Base-by-base conservation (phyloP, 441 rosid genomes). In the Macaranga tanarius region DNA sequence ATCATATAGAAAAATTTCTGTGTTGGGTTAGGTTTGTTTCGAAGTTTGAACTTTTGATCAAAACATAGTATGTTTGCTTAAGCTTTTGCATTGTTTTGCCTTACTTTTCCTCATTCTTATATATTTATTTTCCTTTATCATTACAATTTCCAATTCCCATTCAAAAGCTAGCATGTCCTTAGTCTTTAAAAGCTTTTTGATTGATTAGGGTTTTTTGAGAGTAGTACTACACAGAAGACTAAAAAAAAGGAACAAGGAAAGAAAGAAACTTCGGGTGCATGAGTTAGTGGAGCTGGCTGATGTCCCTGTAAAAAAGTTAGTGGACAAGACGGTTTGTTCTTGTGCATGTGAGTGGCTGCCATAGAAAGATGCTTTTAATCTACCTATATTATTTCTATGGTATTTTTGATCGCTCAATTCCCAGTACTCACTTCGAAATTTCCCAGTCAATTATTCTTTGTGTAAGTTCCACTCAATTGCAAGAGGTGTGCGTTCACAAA, bases 331-430 rank as follows among this genome's bases (percentile, higher is more conserved):
- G 76, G 76, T 69, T 77, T 61, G 74, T 77, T 79, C 62, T 67
- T 73, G 74, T 76, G 81, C 84, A 84, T 81, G 84, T 64, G 83
- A 75, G 69, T 48, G 79, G 73, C 83, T 75, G 83, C 82, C 66
- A 74, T 59, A 26, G 8, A 50, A 63, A 54, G 58, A 48, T 74
- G 58, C 52, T 71, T 66, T 48, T 47, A 15, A 23, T 51, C 59
- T 13, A 47, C 26, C 31, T 16, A 54, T 11, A 54, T 65, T 73
- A 68, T 69, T 66, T 69, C 47, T 50, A 25, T 74, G 26, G 22
- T 3, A 28, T 51, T 52, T 67, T 60, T 67, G 61, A 11, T 42
- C 13, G 15, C 25, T 40, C 66, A 31, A 31, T 31, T 0, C 38
- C 38, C 38, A 31, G 38, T 23, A 16, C 45, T 65, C 45, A 59